Evolutionary conservation across 371 early-diverging fungal genomes (phyloP), one percentile per base, ranked within the genome.

Genomic region (Saksenaea oblongispora): DNA sequence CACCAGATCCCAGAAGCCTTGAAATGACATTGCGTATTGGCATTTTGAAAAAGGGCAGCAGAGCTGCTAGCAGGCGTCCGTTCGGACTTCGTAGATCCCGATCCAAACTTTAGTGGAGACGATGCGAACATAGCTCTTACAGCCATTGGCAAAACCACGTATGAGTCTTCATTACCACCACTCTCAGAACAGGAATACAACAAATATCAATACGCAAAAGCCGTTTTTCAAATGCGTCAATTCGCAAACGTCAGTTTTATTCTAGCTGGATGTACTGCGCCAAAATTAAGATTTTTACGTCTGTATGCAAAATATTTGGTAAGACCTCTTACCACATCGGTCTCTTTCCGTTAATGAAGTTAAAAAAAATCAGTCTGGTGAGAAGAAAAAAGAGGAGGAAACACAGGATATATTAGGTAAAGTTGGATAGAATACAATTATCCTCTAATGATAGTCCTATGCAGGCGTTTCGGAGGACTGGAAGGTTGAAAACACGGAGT

Each of bases 211-310:
- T 78, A 89, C 67, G 92, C 91, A 34, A 90, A 89, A 68, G 70
- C 87, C 3, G 78, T 88, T 34, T 93, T 93, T 63, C 88, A 92
- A 41, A 65, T 87, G 61, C 83, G 88, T 59, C 89, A 93, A 59
- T 90, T 82, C 62, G 87, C 89, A 67, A 80, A 89, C 9, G 88
- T 84, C 27, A 78, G 80, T 0, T 73, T 70, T 41, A 59, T 79
- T 1, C 71, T 93, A 17, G 70, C 80, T 47, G 77, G 74, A 10
- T 84, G 84, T 37, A 60, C 36, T 1, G 71, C 78, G 10, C 74
- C 82, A 4, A 83, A 84, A 44, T 78, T 87, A 9, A 67, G 75
- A 59, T 93, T 93, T 66, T 66, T 93, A 44, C 73, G 86, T 44
- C 75, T 90, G 5, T 93, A 93, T 67, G 74, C 93, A 8, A 83